phyloP scores from a whole-genome alignment of 2,329 filamentous ascomycete species.

The Leptodontidium sp. region DNA sequence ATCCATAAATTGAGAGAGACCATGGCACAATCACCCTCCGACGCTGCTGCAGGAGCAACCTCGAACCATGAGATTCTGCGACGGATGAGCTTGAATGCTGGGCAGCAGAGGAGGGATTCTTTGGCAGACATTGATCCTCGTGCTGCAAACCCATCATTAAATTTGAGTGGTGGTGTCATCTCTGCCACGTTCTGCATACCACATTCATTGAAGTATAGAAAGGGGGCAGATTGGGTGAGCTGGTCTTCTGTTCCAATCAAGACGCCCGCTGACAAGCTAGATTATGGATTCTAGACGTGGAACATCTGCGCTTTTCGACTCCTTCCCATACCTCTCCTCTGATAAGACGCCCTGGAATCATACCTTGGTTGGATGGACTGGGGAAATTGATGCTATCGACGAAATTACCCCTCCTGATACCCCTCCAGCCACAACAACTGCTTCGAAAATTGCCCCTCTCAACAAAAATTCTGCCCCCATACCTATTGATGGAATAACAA shows the following conservation, averaged over 20 bases:
- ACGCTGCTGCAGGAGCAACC: conserved; percentile 47
- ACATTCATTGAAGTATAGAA: conserved; percentile 65
- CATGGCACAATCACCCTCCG: conserved; percentile 43
- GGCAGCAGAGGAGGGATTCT: conserved; percentile 49
- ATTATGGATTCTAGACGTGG: conserved; percentile 80
- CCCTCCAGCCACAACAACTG: conserved; percentile 58
- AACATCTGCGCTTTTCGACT: conserved; percentile 91
- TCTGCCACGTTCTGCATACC: conserved; percentile 72
- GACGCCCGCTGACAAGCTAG: conserved; percentile 54
- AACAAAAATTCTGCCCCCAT: conserved; percentile 84
- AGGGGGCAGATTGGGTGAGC: conserved; percentile 66
- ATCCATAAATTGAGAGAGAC: conserved; percentile 28
- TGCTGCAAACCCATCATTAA: conserved; percentile 63
- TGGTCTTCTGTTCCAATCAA: neutral
- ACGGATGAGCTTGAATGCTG: conserved; percentile 50
- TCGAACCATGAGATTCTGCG: conserved; percentile 54
- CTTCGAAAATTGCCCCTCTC: conserved; percentile 57
- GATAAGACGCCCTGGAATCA: conserved; percentile 87
- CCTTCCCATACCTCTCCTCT: conserved; percentile 88
- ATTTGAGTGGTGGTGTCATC: conserved; percentile 70
- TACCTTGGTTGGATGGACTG: conserved; percentile 93
- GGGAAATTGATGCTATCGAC: conserved; percentile 74
- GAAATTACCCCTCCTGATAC: conserved; percentile 56
- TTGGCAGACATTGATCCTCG: conserved; percentile 61
- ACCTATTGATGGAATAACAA: conserved; percentile 69